Percentiles rank a stretch among this genome's conserved stretches.
Evolutionary conservation across 768 basidiomycete genomes (phyloP).

Genomic region (Neoboletus magnificus): DNA sequence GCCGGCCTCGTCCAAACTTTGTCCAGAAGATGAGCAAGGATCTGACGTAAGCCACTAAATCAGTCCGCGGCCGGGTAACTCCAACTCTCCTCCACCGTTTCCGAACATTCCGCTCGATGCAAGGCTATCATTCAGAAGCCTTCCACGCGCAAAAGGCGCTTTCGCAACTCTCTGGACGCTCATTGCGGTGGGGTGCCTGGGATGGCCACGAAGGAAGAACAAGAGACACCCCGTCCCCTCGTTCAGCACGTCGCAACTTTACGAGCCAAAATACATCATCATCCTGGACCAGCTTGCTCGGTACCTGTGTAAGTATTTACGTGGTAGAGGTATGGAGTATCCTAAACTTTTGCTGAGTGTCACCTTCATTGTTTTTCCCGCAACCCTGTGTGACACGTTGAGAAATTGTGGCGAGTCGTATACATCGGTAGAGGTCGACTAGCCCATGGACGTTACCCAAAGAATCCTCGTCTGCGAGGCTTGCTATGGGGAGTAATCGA

Average conservation of each 20-base stretch:
- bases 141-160: constrained; percentile 4
- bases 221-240: constrained; percentile 78
- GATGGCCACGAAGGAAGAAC: constrained; percentile 75
- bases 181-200: constrained; percentile 8
- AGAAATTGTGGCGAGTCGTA: constrained; percentile 74
- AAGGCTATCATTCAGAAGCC: constrained; percentile 2
- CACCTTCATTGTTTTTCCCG: constrained; percentile 6
- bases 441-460: constrained; percentile 67
- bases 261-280: constrained; percentile 88
- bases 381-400: constrained; percentile 18
- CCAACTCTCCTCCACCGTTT: not conserved
- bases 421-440: constrained; percentile 80
- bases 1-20: too few relatives aligned
- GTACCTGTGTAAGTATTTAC: constrained; percentile 83
- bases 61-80: not conserved
- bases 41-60: constrained; percentile 6
- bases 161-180: constrained; percentile 2
- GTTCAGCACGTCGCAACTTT: constrained; percentile 94
- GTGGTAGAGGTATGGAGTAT: constrained; percentile 22
- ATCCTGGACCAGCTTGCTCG: constrained; percentile 92
- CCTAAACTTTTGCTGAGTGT: constrained; percentile 19
- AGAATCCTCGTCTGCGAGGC: constrained; percentile 81
- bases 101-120: constrained; percentile 5
- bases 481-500: constrained; percentile 85
- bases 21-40: too few relatives aligned